Base-by-base conservation (phyloP, 1,284 basidiomycete genomes). In the Violaceomyces palustris region DNA sequence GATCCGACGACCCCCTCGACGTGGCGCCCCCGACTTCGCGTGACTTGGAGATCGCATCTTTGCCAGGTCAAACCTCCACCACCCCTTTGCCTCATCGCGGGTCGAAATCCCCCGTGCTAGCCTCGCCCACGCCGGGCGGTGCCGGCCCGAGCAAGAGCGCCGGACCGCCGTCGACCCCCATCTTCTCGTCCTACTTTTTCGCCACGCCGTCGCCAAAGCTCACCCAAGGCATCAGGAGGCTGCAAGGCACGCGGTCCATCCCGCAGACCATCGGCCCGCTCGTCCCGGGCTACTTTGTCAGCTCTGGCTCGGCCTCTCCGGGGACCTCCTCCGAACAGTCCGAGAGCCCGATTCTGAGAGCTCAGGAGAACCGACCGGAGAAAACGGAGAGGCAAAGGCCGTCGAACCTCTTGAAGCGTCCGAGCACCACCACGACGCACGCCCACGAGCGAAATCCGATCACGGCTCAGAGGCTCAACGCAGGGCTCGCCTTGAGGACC, bases 1-100 rank as follows among this genome's bases (percentile, higher is more conserved):
- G 26, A 35, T 42, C 27, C 34, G 29, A 17, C 41, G 38, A 6
- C 31, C 48, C 31, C 39, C 43, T 36, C 29, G 8, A n/a, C n/a
- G n/a, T n/a, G 21, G 6, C 17, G 32, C n/a, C 6, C 12, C 6
- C 32, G 32, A 34, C 1, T 8, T n/a, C n/a, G n/a, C n/a, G n/a
- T n/a, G n/a, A n/a, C n/a, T n/a, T n/a, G n/a, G n/a, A n/a, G n/a
- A n/a, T n/a, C n/a, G n/a, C n/a, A n/a, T n/a, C n/a, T n/a, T n/a
- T n/a, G n/a, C n/a, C n/a, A n/a, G n/a, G n/a, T n/a, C n/a, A n/a
- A n/a, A n/a, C n/a, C n/a, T n/a, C n/a, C n/a, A n/a, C n/a, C n/a
- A n/a, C n/a, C n/a, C n/a, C n/a, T n/a, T n/a, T n/a, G n/a, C n/a
- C n/a, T n/a, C n/a, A n/a, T n/a, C n/a, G n/a, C n/a, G n/a, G n/a